These are phyloP conservation scores for Tuber borchii DNA, from an alignment of 495 filamentous ascomycete species.

Conservation along the genomic window DNA sequence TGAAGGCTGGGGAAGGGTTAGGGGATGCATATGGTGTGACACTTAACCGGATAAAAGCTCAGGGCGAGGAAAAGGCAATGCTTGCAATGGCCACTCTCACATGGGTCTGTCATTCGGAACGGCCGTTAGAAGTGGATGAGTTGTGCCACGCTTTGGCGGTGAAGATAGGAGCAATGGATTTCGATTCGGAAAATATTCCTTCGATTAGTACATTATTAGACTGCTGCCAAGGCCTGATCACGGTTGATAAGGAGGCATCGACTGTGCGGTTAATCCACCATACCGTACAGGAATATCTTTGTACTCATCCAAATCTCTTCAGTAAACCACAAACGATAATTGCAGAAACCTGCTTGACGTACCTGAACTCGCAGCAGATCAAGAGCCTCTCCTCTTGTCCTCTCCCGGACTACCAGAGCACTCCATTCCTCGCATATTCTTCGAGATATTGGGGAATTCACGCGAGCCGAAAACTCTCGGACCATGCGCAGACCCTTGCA, in stretches of 20 bases:
- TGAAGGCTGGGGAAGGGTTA: neutral
- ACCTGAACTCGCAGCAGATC: neutral
- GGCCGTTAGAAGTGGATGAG: neutral
- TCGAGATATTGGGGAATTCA: neutral
- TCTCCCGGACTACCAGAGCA: neutral
- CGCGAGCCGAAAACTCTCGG: too few species aligned
- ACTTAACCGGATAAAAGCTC: neutral
- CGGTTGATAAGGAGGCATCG: neutral
- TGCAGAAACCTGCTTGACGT: neutral
- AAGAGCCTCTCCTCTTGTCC: neutral
- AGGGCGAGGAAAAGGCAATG: neutral
- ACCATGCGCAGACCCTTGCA: too few species aligned
- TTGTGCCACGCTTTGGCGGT: neutral
- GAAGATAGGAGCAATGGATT: neutral
- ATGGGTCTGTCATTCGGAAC: neutral
- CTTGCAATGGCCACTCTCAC: neutral
- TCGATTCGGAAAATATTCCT: neutral
- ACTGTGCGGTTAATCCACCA: neutral
- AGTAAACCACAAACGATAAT: neutral
- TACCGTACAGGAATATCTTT: neutral
- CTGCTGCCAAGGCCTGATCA: neutral
- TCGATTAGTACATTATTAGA: neutral
- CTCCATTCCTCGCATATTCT: neutral
- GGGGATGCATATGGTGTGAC: neutral
- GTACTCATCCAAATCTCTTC: neutral